Evolutionary conservation across 208 protist genomes (phyloP).

Genomic region (Leishmania lainsoni): DNA sequence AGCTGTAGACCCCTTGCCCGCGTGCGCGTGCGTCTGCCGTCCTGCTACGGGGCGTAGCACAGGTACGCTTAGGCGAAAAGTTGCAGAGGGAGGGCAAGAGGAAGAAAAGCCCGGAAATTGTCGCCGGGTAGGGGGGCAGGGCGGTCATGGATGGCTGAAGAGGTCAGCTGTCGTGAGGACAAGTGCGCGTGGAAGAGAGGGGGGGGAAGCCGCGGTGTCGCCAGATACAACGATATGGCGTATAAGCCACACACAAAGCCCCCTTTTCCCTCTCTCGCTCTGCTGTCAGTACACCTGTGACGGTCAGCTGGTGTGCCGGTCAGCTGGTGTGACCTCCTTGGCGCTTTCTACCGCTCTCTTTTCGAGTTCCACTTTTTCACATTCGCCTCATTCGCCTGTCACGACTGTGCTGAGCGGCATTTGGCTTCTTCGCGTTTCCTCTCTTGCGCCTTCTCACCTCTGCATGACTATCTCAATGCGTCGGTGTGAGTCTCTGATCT

Average conservation of each 20-base stretch:
- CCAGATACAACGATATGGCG: not conserved
- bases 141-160: not conserved
- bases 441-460: no score
- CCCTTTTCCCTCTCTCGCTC: not conserved
- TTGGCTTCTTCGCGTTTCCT: no score
- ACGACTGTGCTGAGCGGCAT: no score
- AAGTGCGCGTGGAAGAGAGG: not conserved
- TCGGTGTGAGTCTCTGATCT: no score
- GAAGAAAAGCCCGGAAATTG: not conserved
- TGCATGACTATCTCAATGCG: no score
- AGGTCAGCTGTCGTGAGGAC: not conserved
- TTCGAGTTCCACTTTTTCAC: no score
- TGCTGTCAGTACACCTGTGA: no score
- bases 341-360: not conserved
- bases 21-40: not conserved
- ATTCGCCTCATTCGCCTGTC: not conserved
- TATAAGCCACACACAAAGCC: not conserved
- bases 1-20: conserved; percentile 20
- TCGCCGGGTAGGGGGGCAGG: not conserved
- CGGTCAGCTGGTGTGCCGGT: no score
- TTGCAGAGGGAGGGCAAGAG: not conserved
- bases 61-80: not conserved
- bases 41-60: not conserved
- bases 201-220: not conserved
- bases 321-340: no score